Evolutionary conservation across 1,284 basidiomycete species (phyloP).

Genomic region (Apiotrichum domesticum): DNA sequence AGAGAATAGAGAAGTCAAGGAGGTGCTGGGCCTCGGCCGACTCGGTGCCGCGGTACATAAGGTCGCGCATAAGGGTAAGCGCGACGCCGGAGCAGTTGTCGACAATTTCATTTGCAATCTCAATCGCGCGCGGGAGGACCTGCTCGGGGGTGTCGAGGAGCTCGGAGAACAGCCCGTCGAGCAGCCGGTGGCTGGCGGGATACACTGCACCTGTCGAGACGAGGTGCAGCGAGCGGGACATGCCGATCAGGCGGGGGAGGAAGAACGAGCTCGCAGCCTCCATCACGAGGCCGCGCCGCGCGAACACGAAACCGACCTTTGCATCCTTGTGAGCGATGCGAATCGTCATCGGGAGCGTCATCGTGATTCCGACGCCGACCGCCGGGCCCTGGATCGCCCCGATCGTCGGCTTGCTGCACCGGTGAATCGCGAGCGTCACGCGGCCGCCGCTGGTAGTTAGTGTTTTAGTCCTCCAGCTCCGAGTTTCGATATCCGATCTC

Average conservation of each 20-base stretch:
- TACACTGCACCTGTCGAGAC: constrained; percentile 11
- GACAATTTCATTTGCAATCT: constrained; percentile 9
- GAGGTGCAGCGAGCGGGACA: constrained; percentile 6
- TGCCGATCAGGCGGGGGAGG: constrained; percentile 14
- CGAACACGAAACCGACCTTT: constrained; percentile 17
- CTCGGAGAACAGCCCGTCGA: constrained; percentile 17
- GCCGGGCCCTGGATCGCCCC: constrained; percentile 14
- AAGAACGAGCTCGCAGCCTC: constrained; percentile 17
- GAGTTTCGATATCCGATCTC: no score
- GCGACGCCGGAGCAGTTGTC: constrained; percentile 8
- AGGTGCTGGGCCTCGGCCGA: constrained; percentile 19
- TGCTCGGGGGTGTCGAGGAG: constrained; percentile 4
- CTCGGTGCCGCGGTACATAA: constrained; percentile 9
- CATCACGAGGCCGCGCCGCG: constrained; percentile 17
- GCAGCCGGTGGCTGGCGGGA: constrained; percentile 5
- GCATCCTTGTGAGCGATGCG: constrained; percentile 15
- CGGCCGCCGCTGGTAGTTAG: constrained; percentile 10
- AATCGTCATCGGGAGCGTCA: constrained; percentile 16
- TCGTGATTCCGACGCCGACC: constrained; percentile 17
- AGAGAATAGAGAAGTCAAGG: constrained; percentile 14
- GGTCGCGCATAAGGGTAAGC: constrained; percentile 10
- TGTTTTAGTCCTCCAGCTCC: no score
- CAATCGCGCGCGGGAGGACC: constrained; percentile 13
- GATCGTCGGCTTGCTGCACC: constrained; percentile 17
- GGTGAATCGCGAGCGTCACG: constrained; percentile 13